Percentiles rank a stretch among this genome's conserved stretches.
These are phyloP conservation scores for Amphibolis antarctica DNA, from an alignment of 106 monocot species.

Conservation along the genomic window DNA sequence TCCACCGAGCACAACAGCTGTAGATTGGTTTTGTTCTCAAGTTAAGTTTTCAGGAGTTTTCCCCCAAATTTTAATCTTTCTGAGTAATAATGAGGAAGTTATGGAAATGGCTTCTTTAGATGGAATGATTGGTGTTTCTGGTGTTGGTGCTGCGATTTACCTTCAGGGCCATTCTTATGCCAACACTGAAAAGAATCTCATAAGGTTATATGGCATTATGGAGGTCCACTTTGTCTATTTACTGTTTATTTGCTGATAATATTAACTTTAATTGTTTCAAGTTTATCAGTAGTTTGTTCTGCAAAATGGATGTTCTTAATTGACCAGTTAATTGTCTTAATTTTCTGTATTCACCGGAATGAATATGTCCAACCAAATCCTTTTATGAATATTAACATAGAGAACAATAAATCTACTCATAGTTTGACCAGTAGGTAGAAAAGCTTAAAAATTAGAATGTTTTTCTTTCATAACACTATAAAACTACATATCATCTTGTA, in stretches of 20 bases:
- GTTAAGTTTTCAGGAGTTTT: slow-evolving; percentile 17
- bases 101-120: slow-evolving; percentile 3
- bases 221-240: background rate
- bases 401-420: too few species aligned
- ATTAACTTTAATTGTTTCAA: background rate
- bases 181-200: slow-evolving; percentile 29
- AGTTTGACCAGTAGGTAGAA: too few species aligned
- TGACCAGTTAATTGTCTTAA: too few species aligned
- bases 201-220: slow-evolving; percentile 36
- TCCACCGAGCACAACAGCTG: slow-evolving; percentile 53
- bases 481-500: too few species aligned
- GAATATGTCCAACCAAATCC: too few species aligned
- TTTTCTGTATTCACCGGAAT: too few species aligned
- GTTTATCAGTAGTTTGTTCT: too few species aligned
- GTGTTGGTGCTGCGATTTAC: slow-evolving; percentile 53
- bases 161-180: slow-evolving; percentile 31
- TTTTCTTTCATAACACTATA: too few species aligned
- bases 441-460: too few species aligned
- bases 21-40: slow-evolving; percentile 46
- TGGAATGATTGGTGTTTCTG: slow-evolving; percentile 37
- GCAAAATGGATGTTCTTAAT: too few species aligned
- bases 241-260: background rate
- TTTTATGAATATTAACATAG: too few species aligned
- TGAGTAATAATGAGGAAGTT: slow-evolving; percentile 6
- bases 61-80: slow-evolving; percentile 54